Evolutionary conservation across 225 moss, liverwort and hornwort species (phyloP).

Genomic region (Neckera pumila): DNA sequence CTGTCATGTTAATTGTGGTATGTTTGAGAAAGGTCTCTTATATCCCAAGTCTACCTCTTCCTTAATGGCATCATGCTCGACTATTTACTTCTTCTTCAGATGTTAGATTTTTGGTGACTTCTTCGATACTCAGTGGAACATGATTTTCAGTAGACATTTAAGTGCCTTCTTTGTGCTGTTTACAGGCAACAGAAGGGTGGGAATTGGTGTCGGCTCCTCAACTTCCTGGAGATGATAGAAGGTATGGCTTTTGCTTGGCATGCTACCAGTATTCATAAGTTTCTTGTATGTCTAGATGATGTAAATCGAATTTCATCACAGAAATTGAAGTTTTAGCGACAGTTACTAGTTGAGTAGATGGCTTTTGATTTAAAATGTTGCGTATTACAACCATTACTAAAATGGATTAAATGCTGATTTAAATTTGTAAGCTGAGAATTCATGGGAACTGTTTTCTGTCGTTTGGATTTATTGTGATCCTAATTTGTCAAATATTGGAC

Average conservation of each 20-base stretch:
- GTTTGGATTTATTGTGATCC: neutral
- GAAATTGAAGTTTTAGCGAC: neutral
- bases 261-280: neutral
- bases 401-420: neutral
- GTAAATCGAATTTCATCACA: neutral
- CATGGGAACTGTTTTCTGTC: neutral
- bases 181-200: constrained; percentile 38
- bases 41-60: neutral
- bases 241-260: neutral
- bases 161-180: neutral
- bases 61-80: neutral
- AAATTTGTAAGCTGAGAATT: neutral
- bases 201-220: constrained; percentile 30
- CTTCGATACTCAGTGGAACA: neutral
- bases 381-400: neutral
- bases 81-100: neutral
- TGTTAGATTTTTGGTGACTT: neutral
- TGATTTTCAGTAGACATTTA: neutral
- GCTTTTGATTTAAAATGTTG: neutral
- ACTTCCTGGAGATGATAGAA: constrained; percentile 40
- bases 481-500: neutral
- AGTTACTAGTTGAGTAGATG: neutral
- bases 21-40: neutral
- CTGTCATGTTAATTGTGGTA: neutral
- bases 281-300: neutral